Evolutionary conservation across 2,329 filamentous ascomycete genomes (phyloP), one percentile per base, ranked within the genome.

Genomic region (Fusarium fracticaudum): DNA sequence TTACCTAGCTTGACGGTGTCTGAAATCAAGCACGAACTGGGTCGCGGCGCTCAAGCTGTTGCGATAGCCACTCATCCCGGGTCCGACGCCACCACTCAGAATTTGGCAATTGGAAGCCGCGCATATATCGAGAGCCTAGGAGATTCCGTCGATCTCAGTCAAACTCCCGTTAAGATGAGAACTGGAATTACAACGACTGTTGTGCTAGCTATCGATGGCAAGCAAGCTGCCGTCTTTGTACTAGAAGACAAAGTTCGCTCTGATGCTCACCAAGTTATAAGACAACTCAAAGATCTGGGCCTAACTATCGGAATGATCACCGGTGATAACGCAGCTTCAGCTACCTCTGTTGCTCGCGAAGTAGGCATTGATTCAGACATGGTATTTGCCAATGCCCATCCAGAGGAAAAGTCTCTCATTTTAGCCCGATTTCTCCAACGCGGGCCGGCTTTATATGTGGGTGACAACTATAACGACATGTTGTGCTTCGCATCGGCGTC

Each of bases 1-100:
- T 24, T 20, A 2, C 0, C 8, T 10, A 24, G 3, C 4, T 11
- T 35, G 17, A 15, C 15, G n/a, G 33, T 37, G 1, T 53, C 33
- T 1, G 33, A 20, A 24, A 3, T 53, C 11, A 37, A 53, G 4
- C 31, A 53, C 1, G 12, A 37, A 5, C 33, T 53, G 24, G 50
- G 33, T 15, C 50, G 50, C 9, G 50, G 50, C 9, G 50, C 33
- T 15, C 33, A 26, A 15, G 50, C n/a, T 10, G 6, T 22, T 6
- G 12, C 26, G 33, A 53, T 6, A 37, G 22, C 3, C 3, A 50
- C 2, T 50, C 7, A n/a, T 1, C n/a, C 33, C 1, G 12, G 8
- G 6, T 20, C 22, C 1, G 17, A 3, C 9, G 2, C 9, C 9
- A 8, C 12, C 9, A 20, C 8, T 26, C 37, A 9, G 12, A 22